Base-by-base conservation (phyloP, 2,329 filamentous ascomycete species). In the Thielaviopsis ethacetica region DNA sequence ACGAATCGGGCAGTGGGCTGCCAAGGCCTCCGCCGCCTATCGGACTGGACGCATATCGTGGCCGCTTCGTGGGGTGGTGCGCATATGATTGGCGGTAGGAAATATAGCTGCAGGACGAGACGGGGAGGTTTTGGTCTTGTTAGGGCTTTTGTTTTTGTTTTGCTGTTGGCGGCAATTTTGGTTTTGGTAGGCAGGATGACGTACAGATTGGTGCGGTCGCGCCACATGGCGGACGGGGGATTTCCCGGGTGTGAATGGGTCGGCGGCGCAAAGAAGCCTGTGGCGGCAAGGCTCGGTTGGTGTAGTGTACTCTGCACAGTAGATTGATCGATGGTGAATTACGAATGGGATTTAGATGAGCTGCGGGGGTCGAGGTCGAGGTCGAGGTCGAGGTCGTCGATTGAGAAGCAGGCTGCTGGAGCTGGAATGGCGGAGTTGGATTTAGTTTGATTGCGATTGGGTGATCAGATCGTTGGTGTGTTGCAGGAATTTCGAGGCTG, bases 21-120 rank as follows among this genome's bases (percentile, higher is more conserved):
- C 74, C 69, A 65, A 76, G 71, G 59, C 79, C 72, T 65, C 76
- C 73, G 59, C 80, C 73, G 22, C 67, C 65, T 53, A 61, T 61
- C 9, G 60, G 41, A 62, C 69, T 67, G 56, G 70, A 71, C 61
- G 77, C 74, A 74, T 86, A 86, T 66, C 84, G 84, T 65, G 83
- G 82, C 73, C 90, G 89, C 74, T 94, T 91, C 62, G 84, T 81
- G 58, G 93, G 93, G 70, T 96, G 91, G 72, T 97, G 93, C 67
- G 90, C 83, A 73, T 96, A 97, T 67, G 91, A 97, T 76, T 98
- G 93, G 68, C 93, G 91, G 78, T 97, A 98, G 72, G 93, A 97
- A 71, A 98, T 93, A 72, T 94, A 98, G 70, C 91, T 95, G 68
- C 60, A 51, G 49, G 55, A 55, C 50, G 57, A 56, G 59, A 38